phyloP scores from a whole-genome alignment of 345 rosid genomes.

The Stellera chamaejasme region DNA sequence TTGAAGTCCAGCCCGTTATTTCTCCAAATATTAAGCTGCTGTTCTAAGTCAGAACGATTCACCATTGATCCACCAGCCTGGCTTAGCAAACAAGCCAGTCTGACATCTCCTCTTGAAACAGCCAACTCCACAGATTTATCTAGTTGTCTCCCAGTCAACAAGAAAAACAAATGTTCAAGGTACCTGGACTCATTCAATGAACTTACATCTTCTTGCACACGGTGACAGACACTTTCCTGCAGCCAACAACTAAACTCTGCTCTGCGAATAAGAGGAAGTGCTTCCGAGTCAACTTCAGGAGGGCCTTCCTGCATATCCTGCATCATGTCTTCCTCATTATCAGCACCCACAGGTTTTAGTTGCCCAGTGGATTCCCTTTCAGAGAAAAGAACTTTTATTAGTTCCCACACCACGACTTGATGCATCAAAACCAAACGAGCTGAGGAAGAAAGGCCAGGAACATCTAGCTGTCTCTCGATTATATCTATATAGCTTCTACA shows the following conservation, averaged over 20 bases:
- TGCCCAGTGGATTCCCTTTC: constrained; percentile 57
- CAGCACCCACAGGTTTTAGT: constrained; percentile 49
- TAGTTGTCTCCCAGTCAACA: constrained; percentile 83
- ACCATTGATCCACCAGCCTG: constrained; percentile 89
- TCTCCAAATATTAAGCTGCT: constrained; percentile 84
- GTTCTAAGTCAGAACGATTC: constrained; percentile 58
- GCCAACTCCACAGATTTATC: constrained; percentile 87
- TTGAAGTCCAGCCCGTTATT: constrained; percentile 80
- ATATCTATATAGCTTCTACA: constrained; percentile 76
- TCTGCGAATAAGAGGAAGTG: constrained; percentile 82
- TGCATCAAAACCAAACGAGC: constrained; percentile 71
- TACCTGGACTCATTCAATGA: constrained; percentile 64
- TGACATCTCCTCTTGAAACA: constrained; percentile 84
- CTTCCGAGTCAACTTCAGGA: constrained; percentile 56
- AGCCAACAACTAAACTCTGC: constrained; percentile 95
- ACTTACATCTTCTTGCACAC: constrained; percentile 82
- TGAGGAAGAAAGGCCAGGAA: constrained; percentile 60
- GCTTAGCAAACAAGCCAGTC: constrained; percentile 90
- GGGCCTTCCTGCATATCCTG: constrained; percentile 65
- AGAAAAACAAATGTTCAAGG: constrained; percentile 71
- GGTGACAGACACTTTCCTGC: constrained; percentile 86
- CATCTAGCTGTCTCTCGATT: constrained; percentile 72
- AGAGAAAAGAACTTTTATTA: constrained; percentile 82
- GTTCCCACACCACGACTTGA: constrained; percentile 96
- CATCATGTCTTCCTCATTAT: constrained; percentile 90